Evolutionary conservation across 345 rosid species (phyloP).

Genomic region (Mallotus nudiflorus): DNA sequence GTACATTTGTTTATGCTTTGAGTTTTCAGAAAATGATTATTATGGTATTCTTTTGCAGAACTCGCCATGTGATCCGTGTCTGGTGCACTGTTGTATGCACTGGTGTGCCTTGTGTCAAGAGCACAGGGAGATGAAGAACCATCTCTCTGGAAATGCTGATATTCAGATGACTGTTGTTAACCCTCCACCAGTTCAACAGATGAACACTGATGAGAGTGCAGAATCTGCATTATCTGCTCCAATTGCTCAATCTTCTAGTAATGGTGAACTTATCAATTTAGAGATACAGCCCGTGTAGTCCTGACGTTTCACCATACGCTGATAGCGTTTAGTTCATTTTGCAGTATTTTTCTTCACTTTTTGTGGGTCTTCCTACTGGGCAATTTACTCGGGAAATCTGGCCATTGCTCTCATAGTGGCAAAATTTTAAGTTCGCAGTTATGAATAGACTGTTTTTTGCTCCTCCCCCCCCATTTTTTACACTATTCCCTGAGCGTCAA

Average conservation of each 20-base stretch:
- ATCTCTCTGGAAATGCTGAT: slow-evolving; percentile 50
- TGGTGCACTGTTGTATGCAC: slow-evolving; percentile 83
- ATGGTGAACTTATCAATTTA: slow-evolving; percentile 38
- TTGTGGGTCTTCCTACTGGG: neutral
- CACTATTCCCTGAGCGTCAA: no score
- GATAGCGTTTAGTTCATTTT: neutral
- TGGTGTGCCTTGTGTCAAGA: slow-evolving; percentile 97
- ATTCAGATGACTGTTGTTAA: slow-evolving; percentile 48
- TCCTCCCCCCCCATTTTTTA: neutral
- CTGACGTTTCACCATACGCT: neutral
- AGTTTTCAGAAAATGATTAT: no score
- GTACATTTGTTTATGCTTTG: no score
- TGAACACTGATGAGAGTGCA: slow-evolving; percentile 48
- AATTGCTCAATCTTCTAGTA: slow-evolving; percentile 33
- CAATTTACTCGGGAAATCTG: neutral
- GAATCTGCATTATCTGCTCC: slow-evolving; percentile 22
- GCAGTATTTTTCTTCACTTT: neutral
- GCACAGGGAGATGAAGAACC: slow-evolving; percentile 89
- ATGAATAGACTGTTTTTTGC: neutral
- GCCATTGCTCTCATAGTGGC: neutral
- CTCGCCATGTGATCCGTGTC: slow-evolving; percentile 80
- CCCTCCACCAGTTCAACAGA: slow-evolving; percentile 79
- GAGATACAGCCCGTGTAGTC: slow-evolving; percentile 58
- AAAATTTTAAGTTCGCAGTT: neutral
- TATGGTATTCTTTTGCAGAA: slow-evolving; percentile 40